Percentiles rank a stretch among this genome's conserved stretches.
Conservation (phyloP, 768 basidiomycete genomes). For the Suillus luteus region DNA sequence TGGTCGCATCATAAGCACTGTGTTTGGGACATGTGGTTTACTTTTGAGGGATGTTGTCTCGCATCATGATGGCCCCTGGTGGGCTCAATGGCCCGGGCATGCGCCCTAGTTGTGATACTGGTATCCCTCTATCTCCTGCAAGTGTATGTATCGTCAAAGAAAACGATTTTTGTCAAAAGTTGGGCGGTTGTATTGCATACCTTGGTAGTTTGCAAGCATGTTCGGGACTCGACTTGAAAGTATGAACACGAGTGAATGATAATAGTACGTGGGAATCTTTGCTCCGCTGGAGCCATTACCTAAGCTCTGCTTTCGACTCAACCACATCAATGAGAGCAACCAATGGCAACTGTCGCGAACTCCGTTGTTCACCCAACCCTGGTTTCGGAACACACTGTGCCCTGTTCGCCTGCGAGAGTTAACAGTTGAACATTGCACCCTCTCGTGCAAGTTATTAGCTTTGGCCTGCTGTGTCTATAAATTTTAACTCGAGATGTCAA, state of each 20-base stretch:
- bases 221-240: no score
- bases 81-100: background rate
- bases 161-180: background rate
- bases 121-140: background rate
- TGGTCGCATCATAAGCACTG: background rate
- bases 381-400: slow-evolving; percentile 44
- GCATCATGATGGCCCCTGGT: background rate
- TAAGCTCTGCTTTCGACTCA: no score
- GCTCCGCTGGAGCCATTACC: no score
- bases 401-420: background rate
- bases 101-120: background rate
- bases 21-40: background rate
- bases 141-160: background rate
- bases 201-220: no score
- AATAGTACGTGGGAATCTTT: no score
- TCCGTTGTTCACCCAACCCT: slow-evolving; percentile 60
- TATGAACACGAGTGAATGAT: no score
- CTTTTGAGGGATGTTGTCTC: background rate
- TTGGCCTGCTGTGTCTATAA: background rate
- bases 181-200: no score
- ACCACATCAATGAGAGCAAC: no score
- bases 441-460: slow-evolving; percentile 50
- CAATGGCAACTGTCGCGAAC: slow-evolving; percentile 64
- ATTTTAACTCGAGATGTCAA: slow-evolving; percentile 3
- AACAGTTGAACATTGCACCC: slow-evolving; percentile 34